Evolutionary conservation across 2,329 filamentous ascomycete species (phyloP), one percentile per base, ranked within the genome.

Genomic region (Fusarium scirpi): DNA sequence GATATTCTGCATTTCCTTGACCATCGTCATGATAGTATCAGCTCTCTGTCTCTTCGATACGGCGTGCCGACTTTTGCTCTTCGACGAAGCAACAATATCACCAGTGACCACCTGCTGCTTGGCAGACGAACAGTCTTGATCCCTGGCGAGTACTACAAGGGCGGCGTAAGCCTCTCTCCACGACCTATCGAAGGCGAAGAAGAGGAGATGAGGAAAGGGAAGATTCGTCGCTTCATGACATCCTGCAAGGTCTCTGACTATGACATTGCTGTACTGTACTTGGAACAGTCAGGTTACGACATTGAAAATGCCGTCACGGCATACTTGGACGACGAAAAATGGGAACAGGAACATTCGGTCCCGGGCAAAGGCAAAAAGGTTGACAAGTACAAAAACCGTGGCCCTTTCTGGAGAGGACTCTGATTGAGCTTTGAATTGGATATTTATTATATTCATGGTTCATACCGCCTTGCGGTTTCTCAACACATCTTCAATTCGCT

Each of bases 171-270:
- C 72, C 81, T 94, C 25, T 92, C 90, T 47, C 91, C 92, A 2
- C 83, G 86, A 29, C 92, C 92, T 0, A 74, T 92, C n/a, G 91
- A 92, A 57, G 89, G 90, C 49, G 92, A 93, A 76, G 91, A 92
- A 47, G 92, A 94, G 74, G 90, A 92, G 80, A 82, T 86, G 52
- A 86, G 89, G 67, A 94, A 93, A 80, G 85, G 82, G 20, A 90
- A 90, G 76, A 85, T 95, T 34, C 85, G 93, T 44, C 87, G 91
- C 66, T 95, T 91, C 84, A 94, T 94, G 92, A 89, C 93, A 4
- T 85, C 86, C 2, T 93, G 90, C 80, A 95, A 95, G 77, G 91
- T 93, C 29, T 83, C 87, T 25, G 91, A 94, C 83, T 94, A 90
- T 81, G 91, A 94, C 76, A 84, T 94, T 53, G 93, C 93, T 3